Evolutionary conservation across 1,284 basidiomycete species (phyloP).

Genomic region (Ganoderma meredithae): DNA sequence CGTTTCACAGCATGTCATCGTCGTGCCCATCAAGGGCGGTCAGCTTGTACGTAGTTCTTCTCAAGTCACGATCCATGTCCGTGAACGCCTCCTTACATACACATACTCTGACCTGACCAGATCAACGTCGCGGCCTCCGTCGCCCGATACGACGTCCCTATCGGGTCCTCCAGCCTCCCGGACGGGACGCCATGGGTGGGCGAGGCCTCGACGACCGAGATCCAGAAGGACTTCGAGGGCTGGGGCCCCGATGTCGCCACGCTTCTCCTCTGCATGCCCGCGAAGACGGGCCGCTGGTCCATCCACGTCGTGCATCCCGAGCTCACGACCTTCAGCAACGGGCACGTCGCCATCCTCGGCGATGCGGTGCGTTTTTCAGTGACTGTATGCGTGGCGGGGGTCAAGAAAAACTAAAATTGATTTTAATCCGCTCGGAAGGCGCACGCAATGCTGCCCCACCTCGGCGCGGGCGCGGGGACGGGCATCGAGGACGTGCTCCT

Average conservation of each 20-base stretch:
- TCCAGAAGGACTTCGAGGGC: constrained; percentile 54
- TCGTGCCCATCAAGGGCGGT: constrained; percentile 58
- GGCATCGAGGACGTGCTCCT: constrained; percentile 67
- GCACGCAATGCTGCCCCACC: constrained; percentile 66
- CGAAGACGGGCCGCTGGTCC: constrained; percentile 62
- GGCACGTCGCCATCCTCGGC: constrained; percentile 60
- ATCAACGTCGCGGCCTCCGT: constrained; percentile 63
- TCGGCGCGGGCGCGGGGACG: constrained; percentile 69
- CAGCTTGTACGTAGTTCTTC: too few relatives aligned
- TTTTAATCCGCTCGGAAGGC: constrained; percentile 43
- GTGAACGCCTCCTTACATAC: too few relatives aligned
- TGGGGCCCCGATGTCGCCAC: constrained; percentile 56
- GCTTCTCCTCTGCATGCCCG: constrained; percentile 53
- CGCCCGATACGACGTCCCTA: constrained; percentile 47
- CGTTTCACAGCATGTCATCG: constrained; percentile 58
- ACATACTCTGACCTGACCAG: constrained; percentile 35
- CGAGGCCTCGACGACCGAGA: constrained; percentile 49
- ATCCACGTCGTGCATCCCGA: constrained; percentile 62
- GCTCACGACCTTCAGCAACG: constrained; percentile 54
- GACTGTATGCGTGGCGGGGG: too few relatives aligned
- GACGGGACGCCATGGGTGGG: constrained; percentile 55
- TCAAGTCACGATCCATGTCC: too few relatives aligned
- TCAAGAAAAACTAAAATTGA: neutral
- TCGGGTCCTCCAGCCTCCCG: constrained; percentile 47
- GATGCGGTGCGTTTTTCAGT: constrained; percentile 54